Conservation (phyloP, 805 yeast species). For the Metschnikowia bowlesiae region DNA sequence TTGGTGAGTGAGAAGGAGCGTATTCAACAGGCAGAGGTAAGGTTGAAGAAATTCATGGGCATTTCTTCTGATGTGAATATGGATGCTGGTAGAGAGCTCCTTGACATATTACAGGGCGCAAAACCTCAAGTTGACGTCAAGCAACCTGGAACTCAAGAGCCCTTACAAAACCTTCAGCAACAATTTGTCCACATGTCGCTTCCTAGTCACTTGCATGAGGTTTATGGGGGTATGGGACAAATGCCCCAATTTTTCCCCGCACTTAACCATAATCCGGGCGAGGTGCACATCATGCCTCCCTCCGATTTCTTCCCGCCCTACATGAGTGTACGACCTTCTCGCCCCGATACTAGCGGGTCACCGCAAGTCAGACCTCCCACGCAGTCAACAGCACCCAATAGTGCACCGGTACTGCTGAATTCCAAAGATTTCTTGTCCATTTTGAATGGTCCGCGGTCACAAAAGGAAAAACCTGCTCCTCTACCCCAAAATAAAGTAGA, state of each 20-base stretch:
- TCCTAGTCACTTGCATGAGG: conserved; percentile 31
- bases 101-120: conserved; percentile 52
- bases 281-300: conserved; percentile 13
- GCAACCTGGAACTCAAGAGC: neutral
- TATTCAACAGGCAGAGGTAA: conserved; percentile 59
- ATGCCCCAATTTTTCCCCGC: conserved; percentile 16
- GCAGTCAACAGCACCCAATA: neutral
- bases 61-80: conserved; percentile 35
- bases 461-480: neutral
- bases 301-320: conserved; percentile 12
- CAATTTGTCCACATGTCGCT: conserved; percentile 24
- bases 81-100: conserved; percentile 76
- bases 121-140: conserved; percentile 6
- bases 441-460: conserved; percentile 4
- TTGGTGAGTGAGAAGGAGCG: conserved; percentile 51
- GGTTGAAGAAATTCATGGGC: conserved; percentile 62
- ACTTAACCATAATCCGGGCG: conserved; percentile 5
- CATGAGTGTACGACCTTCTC: neutral
- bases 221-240: conserved; percentile 14
- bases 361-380: neutral
- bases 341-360: neutral
- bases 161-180: conserved; percentile 7
- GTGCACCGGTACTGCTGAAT: neutral
- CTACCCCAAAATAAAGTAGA: neutral
- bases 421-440: conserved; percentile 9